phyloP scores from a whole-genome alignment of 495 filamentous ascomycete genomes.

The Bacidia rubella region DNA sequence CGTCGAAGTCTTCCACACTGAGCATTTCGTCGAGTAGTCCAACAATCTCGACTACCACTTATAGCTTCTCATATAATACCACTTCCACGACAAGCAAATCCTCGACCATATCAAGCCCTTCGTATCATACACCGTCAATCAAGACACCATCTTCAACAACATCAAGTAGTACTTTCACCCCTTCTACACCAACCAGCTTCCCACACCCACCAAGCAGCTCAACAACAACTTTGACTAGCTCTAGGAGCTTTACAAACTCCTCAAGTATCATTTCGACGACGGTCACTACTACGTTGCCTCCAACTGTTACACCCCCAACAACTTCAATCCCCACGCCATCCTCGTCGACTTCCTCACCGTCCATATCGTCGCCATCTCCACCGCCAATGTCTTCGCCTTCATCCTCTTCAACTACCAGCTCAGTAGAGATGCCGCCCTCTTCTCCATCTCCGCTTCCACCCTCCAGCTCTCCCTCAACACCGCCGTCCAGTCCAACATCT shows the following conservation, averaged over 20 bases:
- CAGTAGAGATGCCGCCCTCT: background rate
- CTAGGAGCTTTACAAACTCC: background rate
- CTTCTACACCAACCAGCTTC: background rate
- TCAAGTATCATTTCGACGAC: background rate
- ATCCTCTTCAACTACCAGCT: background rate
- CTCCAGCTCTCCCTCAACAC: background rate
- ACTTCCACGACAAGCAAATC: background rate
- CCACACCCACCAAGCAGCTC: too few species aligned
- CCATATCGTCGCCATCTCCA: background rate
- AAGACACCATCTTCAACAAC: background rate
- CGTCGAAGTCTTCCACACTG: too few species aligned
- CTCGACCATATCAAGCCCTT: background rate
- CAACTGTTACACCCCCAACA: too few species aligned
- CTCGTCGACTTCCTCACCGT: background rate
- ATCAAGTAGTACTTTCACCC: background rate
- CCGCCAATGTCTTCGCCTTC: background rate
- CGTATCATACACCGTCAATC: too few species aligned
- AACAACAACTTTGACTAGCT: too few species aligned
- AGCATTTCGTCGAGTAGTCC: background rate
- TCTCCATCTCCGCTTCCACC: background rate
- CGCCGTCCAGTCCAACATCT: background rate
- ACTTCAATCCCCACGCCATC: background rate
- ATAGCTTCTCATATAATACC: background rate
- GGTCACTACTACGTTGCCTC: background rate
- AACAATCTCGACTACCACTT: background rate